These are phyloP conservation scores for Brassica hybrid DNA, from an alignment of 441 rosid species.

Conservation along the genomic window DNA sequence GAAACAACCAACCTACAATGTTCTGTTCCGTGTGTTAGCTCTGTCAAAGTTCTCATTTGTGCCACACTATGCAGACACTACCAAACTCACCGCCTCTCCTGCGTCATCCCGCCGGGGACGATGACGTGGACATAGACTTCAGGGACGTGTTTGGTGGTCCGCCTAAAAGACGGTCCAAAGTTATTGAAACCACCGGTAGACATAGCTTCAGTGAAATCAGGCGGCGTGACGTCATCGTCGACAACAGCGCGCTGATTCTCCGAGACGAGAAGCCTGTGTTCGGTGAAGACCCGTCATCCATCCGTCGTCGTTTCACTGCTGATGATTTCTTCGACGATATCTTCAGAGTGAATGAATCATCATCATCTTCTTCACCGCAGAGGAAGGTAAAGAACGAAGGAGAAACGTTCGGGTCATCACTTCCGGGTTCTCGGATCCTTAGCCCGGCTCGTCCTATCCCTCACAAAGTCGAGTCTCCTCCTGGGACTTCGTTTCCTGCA, in stretches of 20 bases:
- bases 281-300: constrained; percentile 55
- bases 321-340: constrained; percentile 85
- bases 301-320: constrained; percentile 50
- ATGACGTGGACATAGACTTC: constrained; percentile 69
- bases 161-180: constrained; percentile 63
- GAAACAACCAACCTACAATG: not conserved
- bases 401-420: constrained; percentile 53
- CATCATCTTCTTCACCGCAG: constrained; percentile 43
- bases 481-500: constrained; percentile 53
- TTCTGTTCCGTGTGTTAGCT: not conserved
- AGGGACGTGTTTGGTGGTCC: constrained; percentile 95
- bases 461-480: constrained; percentile 58
- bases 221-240: constrained; percentile 15
- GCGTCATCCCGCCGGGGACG: constrained; percentile 33
- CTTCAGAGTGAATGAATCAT: constrained; percentile 54
- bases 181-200: constrained; percentile 37
- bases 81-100: constrained; percentile 38
- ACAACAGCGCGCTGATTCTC: constrained; percentile 12
- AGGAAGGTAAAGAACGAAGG: constrained; percentile 47
- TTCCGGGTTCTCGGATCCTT: constrained; percentile 58
- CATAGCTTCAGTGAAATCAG: constrained; percentile 51
- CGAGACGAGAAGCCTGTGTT: constrained; percentile 83
- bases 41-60: not conserved
- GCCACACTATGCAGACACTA: constrained; percentile 55
- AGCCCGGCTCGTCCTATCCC: constrained; percentile 70